Conservation (phyloP, 495 filamentous ascomycete species). For the Aspergillus sclerotioniger region DNA sequence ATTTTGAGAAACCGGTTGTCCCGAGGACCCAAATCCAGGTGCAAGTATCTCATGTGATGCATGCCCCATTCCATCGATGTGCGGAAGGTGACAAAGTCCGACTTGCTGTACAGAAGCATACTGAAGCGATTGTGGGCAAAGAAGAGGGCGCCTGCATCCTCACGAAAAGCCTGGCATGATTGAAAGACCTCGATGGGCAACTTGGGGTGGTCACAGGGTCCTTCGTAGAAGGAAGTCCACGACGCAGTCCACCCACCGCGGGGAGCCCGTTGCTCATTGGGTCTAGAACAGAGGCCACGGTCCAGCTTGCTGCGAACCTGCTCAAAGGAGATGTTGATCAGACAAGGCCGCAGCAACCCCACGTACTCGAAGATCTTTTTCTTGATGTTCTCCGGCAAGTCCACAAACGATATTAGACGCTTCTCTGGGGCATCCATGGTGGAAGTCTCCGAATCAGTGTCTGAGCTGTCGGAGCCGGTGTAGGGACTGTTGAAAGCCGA, state of each 20-base stretch:
- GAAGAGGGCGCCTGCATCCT: slow-evolving; percentile 16
- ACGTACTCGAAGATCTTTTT: slow-evolving; percentile 26
- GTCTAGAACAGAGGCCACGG: not conserved
- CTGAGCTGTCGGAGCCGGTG: not conserved
- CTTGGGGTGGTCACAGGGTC: slow-evolving; percentile 18
- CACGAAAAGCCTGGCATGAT: slow-evolving; percentile 13
- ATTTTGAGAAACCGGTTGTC: slow-evolving; percentile 21
- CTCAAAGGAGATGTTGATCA: slow-evolving; percentile 18
- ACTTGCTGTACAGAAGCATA: slow-evolving; percentile 10
- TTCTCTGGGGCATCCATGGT: not conserved
- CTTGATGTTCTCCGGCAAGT: slow-evolving; percentile 21
- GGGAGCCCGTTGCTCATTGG: slow-evolving; percentile 4
- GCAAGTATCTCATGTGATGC: slow-evolving; percentile 15
- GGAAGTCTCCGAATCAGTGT: not conserved
- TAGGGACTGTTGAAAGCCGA: not conserved
- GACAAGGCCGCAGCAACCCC: slow-evolving; percentile 21
- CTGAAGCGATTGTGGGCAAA: slow-evolving; percentile 20
- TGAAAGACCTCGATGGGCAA: slow-evolving; percentile 22
- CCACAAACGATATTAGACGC: slow-evolving; percentile 14
- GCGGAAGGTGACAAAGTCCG: slow-evolving; percentile 20
- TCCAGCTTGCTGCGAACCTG: slow-evolving; percentile 6
- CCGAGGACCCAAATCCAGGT: slow-evolving; percentile 22
- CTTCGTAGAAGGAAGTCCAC: slow-evolving; percentile 6
- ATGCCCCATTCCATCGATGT: slow-evolving; percentile 13
- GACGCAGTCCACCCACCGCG: not conserved